These are phyloP conservation scores for Helianthus annuus DNA, from an alignment of 129 eudicot species.

Conservation along the genomic window HanXRQr2.0-SUNRISE NC_035448.2:201405221-201405720, in stretches of 20 bases:
- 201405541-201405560: background rate
- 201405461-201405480: too few relatives aligned
- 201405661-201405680: background rate
- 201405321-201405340: too few relatives aligned
- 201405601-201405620: background rate
- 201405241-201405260: too few relatives aligned
- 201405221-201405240: too few relatives aligned
- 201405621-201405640: background rate
- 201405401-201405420: background rate
- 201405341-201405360: too few relatives aligned
- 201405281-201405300: too few relatives aligned
- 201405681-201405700: too few relatives aligned
- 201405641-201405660: background rate
- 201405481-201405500: background rate
- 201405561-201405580: background rate
- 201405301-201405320: too few relatives aligned
- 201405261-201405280: too few relatives aligned
- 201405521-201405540: background rate
- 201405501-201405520: background rate
- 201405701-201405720: too few relatives aligned
- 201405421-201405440: background rate
- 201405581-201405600: background rate
- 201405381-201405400: too few relatives aligned
- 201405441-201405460: background rate
- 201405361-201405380: too few relatives aligned